Evolutionary conservation across 805 yeast genomes (phyloP).

Genomic region (Cyberlindnera xishuangbannaensis): DNA sequence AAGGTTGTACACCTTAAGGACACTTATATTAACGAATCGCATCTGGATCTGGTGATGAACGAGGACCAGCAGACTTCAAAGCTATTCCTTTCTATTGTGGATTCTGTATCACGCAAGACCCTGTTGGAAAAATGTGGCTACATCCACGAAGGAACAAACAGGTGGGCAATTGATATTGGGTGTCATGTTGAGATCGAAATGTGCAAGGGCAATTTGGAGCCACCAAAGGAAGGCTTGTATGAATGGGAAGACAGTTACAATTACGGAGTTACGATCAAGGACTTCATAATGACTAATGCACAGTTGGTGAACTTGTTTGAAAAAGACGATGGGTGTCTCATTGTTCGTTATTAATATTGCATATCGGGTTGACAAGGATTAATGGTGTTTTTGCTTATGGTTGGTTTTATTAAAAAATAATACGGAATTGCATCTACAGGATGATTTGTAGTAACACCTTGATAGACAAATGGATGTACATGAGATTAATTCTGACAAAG

Average conservation of each 20-base stretch:
- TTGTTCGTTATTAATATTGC: constrained; percentile 4
- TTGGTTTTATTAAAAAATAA: background rate
- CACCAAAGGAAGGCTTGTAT: constrained; percentile 9
- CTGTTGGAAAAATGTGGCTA: constrained; percentile 2
- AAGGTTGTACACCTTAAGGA: constrained; percentile 2
- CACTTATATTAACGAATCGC: constrained; percentile 6
- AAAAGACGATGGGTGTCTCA: constrained; percentile 3
- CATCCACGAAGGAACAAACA: background rate
- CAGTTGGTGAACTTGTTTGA: constrained; percentile 6
- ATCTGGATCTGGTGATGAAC: constrained; percentile 5
- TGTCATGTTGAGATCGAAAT: background rate
- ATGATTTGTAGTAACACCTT: no score
- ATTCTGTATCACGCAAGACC: background rate
- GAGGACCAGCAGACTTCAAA: constrained; percentile 4
- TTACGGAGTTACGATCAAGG: constrained; percentile 1
- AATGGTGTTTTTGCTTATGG: background rate
- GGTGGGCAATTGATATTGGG: background rate
- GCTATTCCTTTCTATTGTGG: constrained; percentile 4
- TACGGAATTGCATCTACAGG: constrained; percentile 9
- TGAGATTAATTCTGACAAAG: no score
- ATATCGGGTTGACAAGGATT: background rate
- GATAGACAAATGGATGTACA: no score
- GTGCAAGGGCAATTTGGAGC: constrained; percentile 6
- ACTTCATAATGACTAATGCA: background rate
- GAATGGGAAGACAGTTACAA: constrained; percentile 8